Base-by-base conservation (phyloP, 2,329 filamentous ascomycete species). In the Neophaeococcomyces aloes region DNA sequence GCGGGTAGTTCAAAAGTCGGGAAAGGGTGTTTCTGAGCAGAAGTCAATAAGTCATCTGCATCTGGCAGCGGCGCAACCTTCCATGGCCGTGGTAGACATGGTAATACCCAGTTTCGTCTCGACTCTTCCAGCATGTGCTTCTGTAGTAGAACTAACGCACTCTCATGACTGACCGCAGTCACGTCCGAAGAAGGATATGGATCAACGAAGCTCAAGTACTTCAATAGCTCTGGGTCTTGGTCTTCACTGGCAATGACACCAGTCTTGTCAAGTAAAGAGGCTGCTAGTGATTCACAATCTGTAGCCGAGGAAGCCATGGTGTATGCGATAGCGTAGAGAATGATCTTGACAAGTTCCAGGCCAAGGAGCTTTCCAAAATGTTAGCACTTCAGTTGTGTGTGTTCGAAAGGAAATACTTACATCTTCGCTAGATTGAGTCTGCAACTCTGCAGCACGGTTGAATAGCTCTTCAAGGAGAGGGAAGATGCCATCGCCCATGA, bases 291-390 rank as follows among this genome's bases (percentile, higher is more conserved):
- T 54, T 81, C 78, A 57, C 83, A 80, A 38, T 79, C 77, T 6
- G 42, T 52, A 3, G 83, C 81, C 0, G 81, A 76, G 2, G 84
- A 78, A 7, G 81, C 77, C 73, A 94, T 80, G 43, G 86, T 72
- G 61, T 96, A 98, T 0, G 91, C 89, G 46, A 98, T 83, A 0
- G 89, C 94, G 38, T 95, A 77, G 34, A 96, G 77, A 52, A 98
- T 95, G 55, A 95, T 88, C 66, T 95, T 96, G 61, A 95, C 87
- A 27, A 98, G 76, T 66, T 96, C 91, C 32, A 93, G 65, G 15
- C 78, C 77, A 38, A 82, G 65, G 33, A 76, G 65, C 72, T 78
- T 51, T 55, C 50, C 49, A 47, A n/a, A 47, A 38, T 41, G 33
- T 59, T 33, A 57, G 51, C 36, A 29, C 38, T 17, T 15, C 15